Evolutionary conservation across 2,329 filamentous ascomycete genomes (phyloP).

Genomic region (Fusarium sp.): DNA sequence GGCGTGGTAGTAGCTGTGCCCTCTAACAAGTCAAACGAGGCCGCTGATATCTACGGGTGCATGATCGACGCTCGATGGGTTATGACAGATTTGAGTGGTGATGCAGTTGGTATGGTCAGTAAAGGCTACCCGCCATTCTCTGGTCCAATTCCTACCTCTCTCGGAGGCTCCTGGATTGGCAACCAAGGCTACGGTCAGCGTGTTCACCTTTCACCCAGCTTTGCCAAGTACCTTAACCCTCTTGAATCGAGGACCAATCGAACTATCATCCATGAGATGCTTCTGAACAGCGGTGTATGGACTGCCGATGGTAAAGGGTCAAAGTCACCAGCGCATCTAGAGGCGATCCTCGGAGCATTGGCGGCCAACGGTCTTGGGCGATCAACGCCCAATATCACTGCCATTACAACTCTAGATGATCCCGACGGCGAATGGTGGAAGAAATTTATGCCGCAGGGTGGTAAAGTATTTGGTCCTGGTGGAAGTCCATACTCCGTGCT

Average conservation of each 20-base stretch:
- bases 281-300: slow-evolving; percentile 38
- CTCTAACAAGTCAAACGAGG: slow-evolving; percentile 2
- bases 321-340: slow-evolving; percentile 23
- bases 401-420: slow-evolving; percentile 21
- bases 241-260: slow-evolving; percentile 9
- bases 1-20: slow-evolving; percentile 26
- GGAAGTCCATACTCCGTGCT: slow-evolving; percentile 34
- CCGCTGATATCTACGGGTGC: slow-evolving; percentile 37
- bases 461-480: slow-evolving; percentile 32
- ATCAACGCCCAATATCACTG: slow-evolving; percentile 15
- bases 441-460: slow-evolving; percentile 36
- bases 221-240: slow-evolving; percentile 35
- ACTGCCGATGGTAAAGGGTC: slow-evolving; percentile 15
- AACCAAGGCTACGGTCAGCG: slow-evolving; percentile 27
- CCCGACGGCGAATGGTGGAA: slow-evolving; percentile 38
- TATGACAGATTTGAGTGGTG: slow-evolving; percentile 26
- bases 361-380: slow-evolving; percentile 29
- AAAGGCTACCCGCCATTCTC: slow-evolving; percentile 36
- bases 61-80: slow-evolving; percentile 40
- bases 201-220: slow-evolving; percentile 30
- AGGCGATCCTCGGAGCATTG: slow-evolving; percentile 31
- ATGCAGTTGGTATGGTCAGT: slow-evolving; percentile 31
- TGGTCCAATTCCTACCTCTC: slow-evolving; percentile 24
- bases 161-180: slow-evolving; percentile 35
- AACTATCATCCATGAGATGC: slow-evolving; percentile 35